These are phyloP conservation scores for Bertia moriformis DNA, from an alignment of 2,329 filamentous ascomycete species.

Conservation along the genomic window DNA sequence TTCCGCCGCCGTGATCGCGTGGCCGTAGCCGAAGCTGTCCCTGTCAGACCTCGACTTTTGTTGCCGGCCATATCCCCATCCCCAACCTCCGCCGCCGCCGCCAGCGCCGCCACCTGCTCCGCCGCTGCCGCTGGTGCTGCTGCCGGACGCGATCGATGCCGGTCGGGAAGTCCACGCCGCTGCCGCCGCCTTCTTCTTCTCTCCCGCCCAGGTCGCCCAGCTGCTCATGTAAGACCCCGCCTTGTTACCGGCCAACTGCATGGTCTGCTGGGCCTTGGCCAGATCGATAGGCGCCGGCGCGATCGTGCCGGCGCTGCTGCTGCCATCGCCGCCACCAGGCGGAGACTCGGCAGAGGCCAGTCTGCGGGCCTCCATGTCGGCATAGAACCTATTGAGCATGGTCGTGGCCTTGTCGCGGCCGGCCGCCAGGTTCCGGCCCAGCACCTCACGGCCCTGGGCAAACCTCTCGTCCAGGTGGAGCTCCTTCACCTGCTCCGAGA, in stretches of 20 bases:
- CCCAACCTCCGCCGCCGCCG: neutral
- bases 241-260: conserved; percentile 33
- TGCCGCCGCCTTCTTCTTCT: conserved; percentile 62
- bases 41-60: no score
- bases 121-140: no score
- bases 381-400: conserved; percentile 76
- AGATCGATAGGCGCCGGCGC: conserved; percentile 15
- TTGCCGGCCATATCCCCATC: neutral
- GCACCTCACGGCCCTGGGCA: conserved; percentile 65
- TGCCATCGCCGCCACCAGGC: conserved; percentile 6
- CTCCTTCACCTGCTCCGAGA: conserved; percentile 84
- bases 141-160: no score
- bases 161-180: conserved; percentile 1
- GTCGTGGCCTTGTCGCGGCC: conserved; percentile 78
- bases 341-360: no score
- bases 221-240: conserved; percentile 53
- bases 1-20: neutral
- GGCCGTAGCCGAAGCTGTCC: neutral
- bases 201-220: conserved; percentile 58
- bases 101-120: neutral
- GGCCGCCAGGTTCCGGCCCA: conserved; percentile 78
- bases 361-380: conserved; percentile 61
- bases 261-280: conserved; percentile 27
- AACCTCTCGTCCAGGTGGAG: conserved; percentile 86
- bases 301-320: conserved; percentile 6